Percentiles rank a stretch among this genome's conserved stretches.
Evolutionary conservation across 768 basidiomycete genomes (phyloP).

Genomic region (Tephrocybe rancida): DNA sequence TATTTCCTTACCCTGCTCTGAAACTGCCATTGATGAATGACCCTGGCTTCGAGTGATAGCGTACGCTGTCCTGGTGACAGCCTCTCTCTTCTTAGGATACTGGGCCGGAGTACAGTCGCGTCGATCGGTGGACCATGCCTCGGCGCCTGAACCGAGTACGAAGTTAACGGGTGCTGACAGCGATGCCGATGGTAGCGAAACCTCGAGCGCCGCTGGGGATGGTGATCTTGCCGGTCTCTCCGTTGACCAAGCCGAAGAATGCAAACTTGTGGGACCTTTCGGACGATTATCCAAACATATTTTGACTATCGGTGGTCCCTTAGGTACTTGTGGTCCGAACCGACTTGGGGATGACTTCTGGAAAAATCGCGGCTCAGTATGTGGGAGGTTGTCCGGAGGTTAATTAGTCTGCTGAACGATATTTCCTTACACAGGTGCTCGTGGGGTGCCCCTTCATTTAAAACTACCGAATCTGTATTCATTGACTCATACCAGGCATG

Average conservation of each 20-base stretch:
- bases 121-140: too few relatives aligned
- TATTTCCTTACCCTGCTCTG: neutral
- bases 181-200: constrained; percentile 11
- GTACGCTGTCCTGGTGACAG: constrained; percentile 31
- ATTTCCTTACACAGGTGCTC: constrained; percentile 39
- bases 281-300: neutral
- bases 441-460: constrained; percentile 29
- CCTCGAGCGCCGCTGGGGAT: constrained; percentile 24
- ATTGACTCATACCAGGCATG: constrained; percentile 55
- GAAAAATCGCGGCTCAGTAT: constrained; percentile 85
- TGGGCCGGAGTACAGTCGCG: constrained; percentile 34
- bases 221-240: constrained; percentile 18
- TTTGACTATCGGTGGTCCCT: neutral
- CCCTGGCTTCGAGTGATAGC: constrained; percentile 17
- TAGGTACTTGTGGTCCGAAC: constrained; percentile 64
- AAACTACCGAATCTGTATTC: neutral
- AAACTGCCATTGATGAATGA: neutral
- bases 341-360: constrained; percentile 69
- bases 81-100: constrained; percentile 44
- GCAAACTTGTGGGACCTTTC: constrained; percentile 51
- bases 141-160: neutral
- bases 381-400: constrained; percentile 22
- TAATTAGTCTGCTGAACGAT: neutral
- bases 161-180: neutral
- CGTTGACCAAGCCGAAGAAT: constrained; percentile 46